These are phyloP conservation scores for Lomentospora prolificans DNA, from an alignment of 2,329 filamentous ascomycete species.

Conservation along the genomic window DNA sequence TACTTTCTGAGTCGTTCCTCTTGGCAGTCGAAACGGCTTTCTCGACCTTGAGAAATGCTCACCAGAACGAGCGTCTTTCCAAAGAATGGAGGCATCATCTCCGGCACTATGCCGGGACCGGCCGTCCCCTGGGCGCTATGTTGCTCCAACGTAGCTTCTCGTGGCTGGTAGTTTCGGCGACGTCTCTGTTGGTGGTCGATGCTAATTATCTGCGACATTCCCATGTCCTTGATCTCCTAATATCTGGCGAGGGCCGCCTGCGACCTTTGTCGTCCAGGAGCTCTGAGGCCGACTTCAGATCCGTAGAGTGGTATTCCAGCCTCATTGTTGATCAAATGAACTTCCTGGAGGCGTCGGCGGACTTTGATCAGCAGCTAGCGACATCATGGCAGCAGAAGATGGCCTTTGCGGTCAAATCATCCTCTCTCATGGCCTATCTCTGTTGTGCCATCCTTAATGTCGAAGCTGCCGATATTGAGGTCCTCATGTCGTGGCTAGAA, in stretches of 20 bases:
- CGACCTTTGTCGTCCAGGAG: constrained; percentile 21
- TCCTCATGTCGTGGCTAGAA: constrained; percentile 77
- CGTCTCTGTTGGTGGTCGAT: constrained; percentile 61
- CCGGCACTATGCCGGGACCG: constrained; percentile 69
- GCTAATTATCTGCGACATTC: constrained; percentile 46
- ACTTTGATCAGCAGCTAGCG: constrained; percentile 72
- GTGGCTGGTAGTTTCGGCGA: constrained; percentile 69
- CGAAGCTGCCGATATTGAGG: constrained; percentile 67
- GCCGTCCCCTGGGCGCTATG: constrained; percentile 82
- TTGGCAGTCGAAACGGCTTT: constrained; percentile 81
- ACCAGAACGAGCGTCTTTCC: constrained; percentile 51
- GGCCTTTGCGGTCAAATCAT: constrained; percentile 76
- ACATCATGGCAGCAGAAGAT: constrained; percentile 80
- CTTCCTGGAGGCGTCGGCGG: constrained; percentile 76
- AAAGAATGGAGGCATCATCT: constrained; percentile 84
- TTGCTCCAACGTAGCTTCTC: constrained; percentile 83
- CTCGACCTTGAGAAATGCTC: constrained; percentile 78
- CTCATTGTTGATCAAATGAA: constrained; percentile 76
- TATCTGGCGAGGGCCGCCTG: constrained; percentile 43
- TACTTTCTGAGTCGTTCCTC: constrained; percentile 78
- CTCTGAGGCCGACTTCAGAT: constrained; percentile 42
- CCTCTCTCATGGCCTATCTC: constrained; percentile 71
- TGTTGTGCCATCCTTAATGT: constrained; percentile 79
- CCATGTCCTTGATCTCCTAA: constrained; percentile 65
- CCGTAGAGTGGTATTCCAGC: constrained; percentile 55